These are phyloP conservation scores for Exserohilum turcica DNA, from an alignment of 2,329 filamentous ascomycete genomes.

Conservation along the genomic window DNA sequence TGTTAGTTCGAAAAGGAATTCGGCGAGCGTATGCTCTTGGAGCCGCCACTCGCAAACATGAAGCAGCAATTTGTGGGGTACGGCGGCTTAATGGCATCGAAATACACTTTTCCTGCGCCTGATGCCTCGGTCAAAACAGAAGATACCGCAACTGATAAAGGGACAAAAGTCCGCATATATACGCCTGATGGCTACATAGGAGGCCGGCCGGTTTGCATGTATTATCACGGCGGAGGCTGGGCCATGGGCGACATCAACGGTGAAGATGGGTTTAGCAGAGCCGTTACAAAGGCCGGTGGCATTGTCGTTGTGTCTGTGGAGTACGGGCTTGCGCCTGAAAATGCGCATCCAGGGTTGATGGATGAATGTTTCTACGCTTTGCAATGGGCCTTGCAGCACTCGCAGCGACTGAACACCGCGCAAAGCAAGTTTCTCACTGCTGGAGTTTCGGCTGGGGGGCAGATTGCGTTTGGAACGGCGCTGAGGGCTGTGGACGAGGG, in stretches of 20 bases:
- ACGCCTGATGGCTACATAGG: slow-evolving; percentile 39
- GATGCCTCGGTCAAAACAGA: slow-evolving; percentile 41
- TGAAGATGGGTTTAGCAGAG: slow-evolving; percentile 39
- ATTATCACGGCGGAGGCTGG: slow-evolving; percentile 48
- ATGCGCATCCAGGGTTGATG: slow-evolving; percentile 42
- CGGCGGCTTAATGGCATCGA: slow-evolving; percentile 26
- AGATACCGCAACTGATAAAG: slow-evolving; percentile 34
- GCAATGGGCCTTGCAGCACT: slow-evolving; percentile 38
- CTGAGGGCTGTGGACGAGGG: slow-evolving; percentile 48
- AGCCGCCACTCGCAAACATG: slow-evolving; percentile 30
- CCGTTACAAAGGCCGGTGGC: slow-evolving; percentile 28
- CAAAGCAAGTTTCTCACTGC: slow-evolving; percentile 42
- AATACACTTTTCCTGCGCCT: slow-evolving; percentile 38
- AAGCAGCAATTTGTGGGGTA: slow-evolving; percentile 19
- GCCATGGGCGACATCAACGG: slow-evolving; percentile 45
- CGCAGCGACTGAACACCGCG: slow-evolving; percentile 29
- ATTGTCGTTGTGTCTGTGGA: slow-evolving; percentile 45
- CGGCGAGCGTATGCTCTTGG: slow-evolving; percentile 34
- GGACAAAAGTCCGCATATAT: slow-evolving; percentile 43
- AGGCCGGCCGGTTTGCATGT: slow-evolving; percentile 42
- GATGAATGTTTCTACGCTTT: slow-evolving; percentile 45
- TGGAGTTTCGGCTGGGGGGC: slow-evolving; percentile 49
- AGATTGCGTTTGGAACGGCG: slow-evolving; percentile 46
- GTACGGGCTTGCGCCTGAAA: slow-evolving; percentile 44
- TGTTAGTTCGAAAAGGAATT: slow-evolving; percentile 42